These are phyloP conservation scores for Lodderomyces orthopsilosis DNA, from an alignment of 1,139 yeast species.

Conservation along the genomic window DNA sequence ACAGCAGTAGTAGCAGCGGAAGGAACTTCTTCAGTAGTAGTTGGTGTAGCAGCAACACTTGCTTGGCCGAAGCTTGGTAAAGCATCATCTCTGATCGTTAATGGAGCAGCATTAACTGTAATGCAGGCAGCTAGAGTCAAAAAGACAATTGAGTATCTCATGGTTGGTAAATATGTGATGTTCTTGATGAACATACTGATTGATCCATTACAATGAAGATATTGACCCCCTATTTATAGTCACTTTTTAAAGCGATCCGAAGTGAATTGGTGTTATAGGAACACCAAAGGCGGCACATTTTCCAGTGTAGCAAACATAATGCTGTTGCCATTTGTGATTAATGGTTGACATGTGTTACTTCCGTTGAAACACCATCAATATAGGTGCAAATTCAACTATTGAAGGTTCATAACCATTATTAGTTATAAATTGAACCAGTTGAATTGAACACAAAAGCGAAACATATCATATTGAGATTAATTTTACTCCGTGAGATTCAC, in stretches of 20 bases:
- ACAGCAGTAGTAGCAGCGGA: neutral
- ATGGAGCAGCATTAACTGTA: neutral
- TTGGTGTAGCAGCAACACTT: neutral
- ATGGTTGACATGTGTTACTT: neutral
- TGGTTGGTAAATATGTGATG: neutral
- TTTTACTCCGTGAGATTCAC: no score
- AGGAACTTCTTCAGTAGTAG: neutral
- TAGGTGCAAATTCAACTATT: neutral
- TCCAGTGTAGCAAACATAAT: neutral
- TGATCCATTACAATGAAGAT: neutral
- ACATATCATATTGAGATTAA: no score
- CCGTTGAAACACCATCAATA: neutral
- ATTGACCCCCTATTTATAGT: neutral
- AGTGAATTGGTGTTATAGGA: no score
- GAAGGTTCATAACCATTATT: neutral
- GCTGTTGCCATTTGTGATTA: neutral
- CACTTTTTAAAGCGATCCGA: no score
- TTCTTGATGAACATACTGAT: neutral
- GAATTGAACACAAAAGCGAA: no score
- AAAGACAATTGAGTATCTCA: neutral
- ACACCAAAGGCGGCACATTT: neutral
- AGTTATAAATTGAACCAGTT: neutral
- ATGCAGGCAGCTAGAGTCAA: neutral
- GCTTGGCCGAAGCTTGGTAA: neutral
- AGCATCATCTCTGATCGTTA: neutral